These are phyloP conservation scores for Ceratocystis destructans DNA, from an alignment of 2,329 filamentous ascomycete genomes.

Conservation along the genomic window DNA sequence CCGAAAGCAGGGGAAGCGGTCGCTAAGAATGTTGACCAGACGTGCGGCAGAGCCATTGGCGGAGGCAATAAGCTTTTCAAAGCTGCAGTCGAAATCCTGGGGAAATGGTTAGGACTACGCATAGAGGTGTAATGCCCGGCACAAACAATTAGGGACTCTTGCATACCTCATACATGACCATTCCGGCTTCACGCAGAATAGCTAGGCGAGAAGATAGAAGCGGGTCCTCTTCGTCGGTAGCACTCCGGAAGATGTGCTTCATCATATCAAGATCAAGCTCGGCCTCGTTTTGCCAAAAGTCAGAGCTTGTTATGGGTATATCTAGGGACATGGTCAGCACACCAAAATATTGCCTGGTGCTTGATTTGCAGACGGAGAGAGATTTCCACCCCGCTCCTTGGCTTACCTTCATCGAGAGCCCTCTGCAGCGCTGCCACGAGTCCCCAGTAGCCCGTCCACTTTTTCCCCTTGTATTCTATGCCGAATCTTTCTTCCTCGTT, in stretches of 20 bases:
- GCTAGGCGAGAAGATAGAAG: conserved; percentile 62
- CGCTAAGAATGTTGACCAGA: conserved; percentile 73
- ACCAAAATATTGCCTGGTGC: neutral
- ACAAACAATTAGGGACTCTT: neutral
- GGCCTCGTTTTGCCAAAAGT: conserved; percentile 69
- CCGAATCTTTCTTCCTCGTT: conserved; percentile 61
- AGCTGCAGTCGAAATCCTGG: conserved; percentile 62
- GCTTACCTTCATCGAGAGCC: conserved; percentile 66
- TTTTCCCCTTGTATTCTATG: conserved; percentile 65
- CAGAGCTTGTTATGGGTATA: conserved; percentile 76
- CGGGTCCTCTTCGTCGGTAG: conserved; percentile 76
- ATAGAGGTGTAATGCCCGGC: neutral
- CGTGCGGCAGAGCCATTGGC: conserved; percentile 68
- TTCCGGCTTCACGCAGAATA: conserved; percentile 71
- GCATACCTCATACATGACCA: conserved; percentile 59
- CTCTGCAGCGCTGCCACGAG: conserved; percentile 75
- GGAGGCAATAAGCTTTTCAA: conserved; percentile 57
- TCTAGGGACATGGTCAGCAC: conserved; percentile 33
- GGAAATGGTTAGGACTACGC: conserved; percentile 9
- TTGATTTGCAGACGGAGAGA: too few species aligned
- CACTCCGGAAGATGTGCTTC: conserved; percentile 68
- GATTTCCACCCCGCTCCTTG: neutral
- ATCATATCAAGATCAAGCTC: conserved; percentile 63
- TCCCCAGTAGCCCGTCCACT: conserved; percentile 93
- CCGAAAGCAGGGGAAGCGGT: conserved; percentile 71